A percentile compares a stretch with the other conserved stretches of the same genome.
phyloP scores from a whole-genome alignment of 1,284 basidiomycete genomes.

The Sporisorium exsertum region DNA sequence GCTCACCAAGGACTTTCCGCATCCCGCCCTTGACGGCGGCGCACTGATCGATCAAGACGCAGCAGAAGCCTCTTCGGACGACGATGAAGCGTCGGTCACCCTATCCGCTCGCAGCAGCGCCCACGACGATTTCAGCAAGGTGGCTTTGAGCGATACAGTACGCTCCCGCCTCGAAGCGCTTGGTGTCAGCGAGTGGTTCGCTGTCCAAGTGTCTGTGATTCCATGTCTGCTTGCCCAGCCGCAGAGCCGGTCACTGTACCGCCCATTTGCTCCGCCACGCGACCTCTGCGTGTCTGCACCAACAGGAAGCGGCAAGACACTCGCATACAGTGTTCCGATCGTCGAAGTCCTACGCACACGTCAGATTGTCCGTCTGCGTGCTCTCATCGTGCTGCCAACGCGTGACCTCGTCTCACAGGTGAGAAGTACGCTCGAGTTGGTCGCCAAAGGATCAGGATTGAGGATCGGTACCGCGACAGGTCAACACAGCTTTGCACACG shows the following conservation, averaged over 20 bases:
- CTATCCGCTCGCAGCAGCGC: constrained; percentile 5
- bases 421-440: constrained; percentile 84
- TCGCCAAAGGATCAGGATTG: constrained; percentile 81
- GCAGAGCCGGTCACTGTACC: constrained; percentile 73
- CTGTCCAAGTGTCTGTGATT: constrained; percentile 83
- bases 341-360: constrained; percentile 74
- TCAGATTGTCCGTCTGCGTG: constrained; percentile 77
- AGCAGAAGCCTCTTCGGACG: constrained; percentile 12
- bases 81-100: constrained; percentile 23
- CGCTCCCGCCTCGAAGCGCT: constrained; percentile 52
- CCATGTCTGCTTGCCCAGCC: constrained; percentile 78
- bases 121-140: constrained; percentile 36
- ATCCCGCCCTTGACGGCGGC: not conserved
- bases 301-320: constrained; percentile 95
- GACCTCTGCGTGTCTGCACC: constrained; percentile 98
- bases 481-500: constrained; percentile 65
- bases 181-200: constrained; percentile 66
- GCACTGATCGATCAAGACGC: constrained; percentile 20
- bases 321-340: constrained; percentile 92
- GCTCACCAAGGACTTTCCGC: not conserved
- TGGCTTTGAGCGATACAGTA: constrained; percentile 41
- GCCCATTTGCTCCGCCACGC: constrained; percentile 77
- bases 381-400: constrained; percentile 91
- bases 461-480: constrained; percentile 74
- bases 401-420: constrained; percentile 95